phyloP scores from a whole-genome alignment of 768 basidiomycete species.

The Pleurotus pulmonarius region DNA sequence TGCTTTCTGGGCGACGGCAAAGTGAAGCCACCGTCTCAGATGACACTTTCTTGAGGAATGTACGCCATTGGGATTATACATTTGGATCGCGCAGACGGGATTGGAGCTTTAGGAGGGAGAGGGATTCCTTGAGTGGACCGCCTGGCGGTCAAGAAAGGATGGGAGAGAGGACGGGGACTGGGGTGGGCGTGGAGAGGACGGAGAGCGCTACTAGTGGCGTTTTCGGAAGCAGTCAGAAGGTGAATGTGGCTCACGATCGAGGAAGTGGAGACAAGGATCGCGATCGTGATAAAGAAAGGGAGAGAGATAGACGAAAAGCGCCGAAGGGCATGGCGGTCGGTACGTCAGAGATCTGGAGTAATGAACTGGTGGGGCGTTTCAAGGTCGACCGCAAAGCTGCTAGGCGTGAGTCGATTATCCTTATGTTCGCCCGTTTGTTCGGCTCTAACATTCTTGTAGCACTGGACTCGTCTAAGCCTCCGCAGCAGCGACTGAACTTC shows the following conservation, averaged over 20 bases:
- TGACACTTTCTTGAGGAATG: constrained; percentile 38
- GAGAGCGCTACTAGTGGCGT: not conserved
- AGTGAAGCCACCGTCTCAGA: constrained; percentile 38
- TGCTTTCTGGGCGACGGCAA: constrained; percentile 28
- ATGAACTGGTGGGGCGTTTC: constrained; percentile 59
- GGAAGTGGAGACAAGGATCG: constrained; percentile 21
- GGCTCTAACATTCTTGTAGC: constrained; percentile 22
- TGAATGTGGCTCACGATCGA: not conserved
- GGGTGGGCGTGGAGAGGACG: constrained; percentile 1
- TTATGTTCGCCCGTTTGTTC: not conserved
- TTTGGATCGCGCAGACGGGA: constrained; percentile 39
- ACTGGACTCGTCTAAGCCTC: constrained; percentile 50
- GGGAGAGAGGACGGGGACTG: constrained; percentile 11
- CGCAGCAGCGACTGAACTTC: constrained; percentile 67
- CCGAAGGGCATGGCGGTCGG: constrained; percentile 50
- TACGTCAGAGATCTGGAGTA: constrained; percentile 65
- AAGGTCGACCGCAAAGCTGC: constrained; percentile 50
- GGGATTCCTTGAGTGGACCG: constrained; percentile 27
- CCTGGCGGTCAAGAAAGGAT: not conserved
- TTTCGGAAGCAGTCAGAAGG: constrained; percentile 1
- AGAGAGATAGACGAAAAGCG: constrained; percentile 12
- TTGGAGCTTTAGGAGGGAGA: constrained; percentile 63
- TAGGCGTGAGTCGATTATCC: constrained; percentile 26
- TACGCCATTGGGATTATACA: constrained; percentile 40
- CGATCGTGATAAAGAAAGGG: constrained; percentile 11